Base-by-base conservation (phyloP, 345 rosid species). In the Carallia brachiata region DNA sequence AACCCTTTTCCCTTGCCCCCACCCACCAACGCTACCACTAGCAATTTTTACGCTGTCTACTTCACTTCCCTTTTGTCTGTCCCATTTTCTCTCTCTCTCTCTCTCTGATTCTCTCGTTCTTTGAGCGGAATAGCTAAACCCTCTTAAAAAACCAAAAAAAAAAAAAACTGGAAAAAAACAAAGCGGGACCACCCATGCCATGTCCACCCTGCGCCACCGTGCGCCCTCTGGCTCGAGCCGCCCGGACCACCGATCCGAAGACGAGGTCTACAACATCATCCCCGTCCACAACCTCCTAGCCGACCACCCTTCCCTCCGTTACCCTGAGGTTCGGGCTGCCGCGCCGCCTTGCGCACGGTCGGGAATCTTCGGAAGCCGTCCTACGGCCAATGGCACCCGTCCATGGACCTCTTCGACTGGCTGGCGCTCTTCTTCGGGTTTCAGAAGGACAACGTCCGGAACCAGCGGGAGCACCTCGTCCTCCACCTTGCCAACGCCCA, bases 401-500 rank as follows among this genome's bases (percentile, higher is more conserved):
- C 86, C 73, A 85, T 86, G 85, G 98, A 94, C 84, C 85, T 91
- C 52, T 82, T 90, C 10, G 96, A 94, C 78, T 94, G 98, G 97
- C 84, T 94, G 9, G 87, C 89, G 18, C 80, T 90, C 34, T 88
- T 91, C 84, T 94, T 94, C 70, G 91, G 97, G 0, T 94, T 94
- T 79, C 98, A 94, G 62, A 72, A 68, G 40, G 95, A 85, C 65
- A 94, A 81, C 80, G 97, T 94, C 31, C 86, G 92, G 39, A 94
- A 94, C 81, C 97, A 94, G 83, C 76, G 98, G 31, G 98, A 94
- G 80, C 97, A 94, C 65, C 68, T 94, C 23, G 97, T 94, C 61
- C 96, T 91, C 58, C 98, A 91, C 73, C 87, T 94, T 36, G 91
- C 98, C 8, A 94, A 94, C 73, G 93, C 97, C 23, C 98, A 91